Evolutionary conservation across 768 basidiomycete species (phyloP).

Genomic region (Suillus americanus): DNA sequence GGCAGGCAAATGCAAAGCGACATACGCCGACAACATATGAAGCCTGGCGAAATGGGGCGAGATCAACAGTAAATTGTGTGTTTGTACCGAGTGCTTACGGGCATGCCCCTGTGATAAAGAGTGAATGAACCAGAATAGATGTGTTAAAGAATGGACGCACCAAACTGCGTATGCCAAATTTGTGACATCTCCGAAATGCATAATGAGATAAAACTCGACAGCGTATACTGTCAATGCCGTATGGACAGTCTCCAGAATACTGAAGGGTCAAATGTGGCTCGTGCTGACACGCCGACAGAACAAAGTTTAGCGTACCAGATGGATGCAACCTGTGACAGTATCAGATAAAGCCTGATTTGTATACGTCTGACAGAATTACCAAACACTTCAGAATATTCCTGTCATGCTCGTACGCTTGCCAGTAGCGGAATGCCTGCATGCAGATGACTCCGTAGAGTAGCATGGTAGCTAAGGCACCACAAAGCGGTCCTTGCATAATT

Average conservation of each 20-base stretch:
- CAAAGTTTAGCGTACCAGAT: conserved; percentile 12
- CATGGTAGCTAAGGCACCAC: conserved; percentile 13
- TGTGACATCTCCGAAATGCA: conserved; percentile 9
- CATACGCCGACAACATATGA: conserved; percentile 13
- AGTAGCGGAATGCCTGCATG: conserved; percentile 18
- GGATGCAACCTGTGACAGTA: conserved; percentile 7
- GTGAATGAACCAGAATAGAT: background rate
- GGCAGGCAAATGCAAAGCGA: background rate
- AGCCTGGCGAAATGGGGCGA: background rate
- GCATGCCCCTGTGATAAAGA: conserved; percentile 11
- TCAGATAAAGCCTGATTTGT: background rate
- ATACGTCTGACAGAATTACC: background rate
- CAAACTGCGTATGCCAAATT: conserved; percentile 11
- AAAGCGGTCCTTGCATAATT: conserved; percentile 16
- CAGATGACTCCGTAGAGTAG: conserved; percentile 17
- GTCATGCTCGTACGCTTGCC: conserved; percentile 9
- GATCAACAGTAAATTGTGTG: background rate
- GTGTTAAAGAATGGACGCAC: conserved; percentile 5
- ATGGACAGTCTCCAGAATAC: conserved; percentile 16
- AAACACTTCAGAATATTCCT: conserved; percentile 6
- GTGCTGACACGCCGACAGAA: background rate
- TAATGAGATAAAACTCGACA: conserved; percentile 16
- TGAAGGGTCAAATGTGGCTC: background rate
- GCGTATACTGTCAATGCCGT: conserved; percentile 16
- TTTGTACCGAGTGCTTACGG: conserved; percentile 2